A percentile compares a stretch with the other conserved stretches of the same genome.
These are phyloP conservation scores for Phylloporus rhodoxanthus DNA, from an alignment of 768 basidiomycete genomes.

Conservation along the genomic window DNA sequence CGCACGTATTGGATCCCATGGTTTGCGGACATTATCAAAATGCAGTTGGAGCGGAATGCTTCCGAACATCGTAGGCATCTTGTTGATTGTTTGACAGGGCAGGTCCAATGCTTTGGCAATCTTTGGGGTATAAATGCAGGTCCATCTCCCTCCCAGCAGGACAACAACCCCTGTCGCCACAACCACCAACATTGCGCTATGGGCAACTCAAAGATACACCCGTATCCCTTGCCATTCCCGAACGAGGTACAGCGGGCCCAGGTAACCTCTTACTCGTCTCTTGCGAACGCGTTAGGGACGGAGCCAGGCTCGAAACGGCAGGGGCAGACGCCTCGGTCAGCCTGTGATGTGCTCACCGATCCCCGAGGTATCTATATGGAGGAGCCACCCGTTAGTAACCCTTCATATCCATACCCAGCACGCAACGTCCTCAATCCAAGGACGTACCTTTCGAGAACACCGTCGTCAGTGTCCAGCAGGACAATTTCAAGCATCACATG, in stretches of 20 bases:
- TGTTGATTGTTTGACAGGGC: conserved; percentile 1
- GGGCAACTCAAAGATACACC: conserved; percentile 5
- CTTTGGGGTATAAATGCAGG: conserved; percentile 17
- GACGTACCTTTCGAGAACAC: conserved; percentile 10
- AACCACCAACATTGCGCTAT: conserved; percentile 12
- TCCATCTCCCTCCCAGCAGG: neutral
- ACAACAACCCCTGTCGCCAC: neutral
- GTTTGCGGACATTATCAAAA: conserved; percentile 9
- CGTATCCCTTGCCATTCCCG: conserved; percentile 21
- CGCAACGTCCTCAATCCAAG: conserved; percentile 25
- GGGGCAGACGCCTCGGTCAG: conserved; percentile 1
- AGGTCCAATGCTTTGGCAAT: conserved; percentile 15
- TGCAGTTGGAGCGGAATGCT: neutral
- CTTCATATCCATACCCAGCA: conserved; percentile 27
- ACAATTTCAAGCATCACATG: neutral
- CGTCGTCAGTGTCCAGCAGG: conserved; percentile 7
- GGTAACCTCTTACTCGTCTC: conserved; percentile 22
- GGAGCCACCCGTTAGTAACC: conserved; percentile 13
- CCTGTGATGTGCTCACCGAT: conserved; percentile 5
- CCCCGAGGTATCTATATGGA: conserved; percentile 15
- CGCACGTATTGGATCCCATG: neutral
- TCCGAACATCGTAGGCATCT: neutral
- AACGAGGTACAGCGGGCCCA: conserved; percentile 11
- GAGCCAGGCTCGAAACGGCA: conserved; percentile 10
- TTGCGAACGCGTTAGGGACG: conserved; percentile 19